Evolutionary conservation across 352 stramenopile species (phyloP).

Genomic region (Halophytophthora batemanensis): DNA sequence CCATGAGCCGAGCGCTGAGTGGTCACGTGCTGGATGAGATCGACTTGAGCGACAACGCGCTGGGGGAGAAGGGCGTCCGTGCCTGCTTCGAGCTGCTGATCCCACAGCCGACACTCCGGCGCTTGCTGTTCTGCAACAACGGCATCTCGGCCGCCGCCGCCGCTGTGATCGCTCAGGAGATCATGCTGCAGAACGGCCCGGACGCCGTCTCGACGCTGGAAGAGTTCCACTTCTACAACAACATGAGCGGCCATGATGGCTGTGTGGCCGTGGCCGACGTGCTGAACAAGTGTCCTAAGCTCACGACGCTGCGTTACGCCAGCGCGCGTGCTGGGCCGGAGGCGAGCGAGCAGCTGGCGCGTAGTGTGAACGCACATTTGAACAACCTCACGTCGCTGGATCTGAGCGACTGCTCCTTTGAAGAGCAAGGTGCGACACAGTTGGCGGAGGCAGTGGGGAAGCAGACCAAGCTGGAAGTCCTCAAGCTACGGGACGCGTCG

Average conservation of each 20-base stretch:
- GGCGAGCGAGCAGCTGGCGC: constrained; percentile 48
- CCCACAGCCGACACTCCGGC: constrained; percentile 54
- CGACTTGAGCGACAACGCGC: constrained; percentile 80
- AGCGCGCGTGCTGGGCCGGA: constrained; percentile 58
- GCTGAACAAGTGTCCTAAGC: constrained; percentile 40
- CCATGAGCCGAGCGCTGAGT: constrained; percentile 73
- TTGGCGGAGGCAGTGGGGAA: constrained; percentile 69
- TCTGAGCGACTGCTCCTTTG: constrained; percentile 91
- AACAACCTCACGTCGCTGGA: constrained; percentile 76
- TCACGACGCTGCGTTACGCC: constrained; percentile 62
- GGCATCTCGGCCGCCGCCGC: constrained; percentile 69
- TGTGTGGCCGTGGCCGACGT: constrained; percentile 56
- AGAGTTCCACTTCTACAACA: constrained; percentile 86
- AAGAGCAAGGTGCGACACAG: constrained; percentile 59
- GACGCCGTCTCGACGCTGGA: constrained; percentile 44
- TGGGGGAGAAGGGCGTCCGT: constrained; percentile 73
- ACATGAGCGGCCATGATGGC: constrained; percentile 80
- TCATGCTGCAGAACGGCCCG: constrained; percentile 61
- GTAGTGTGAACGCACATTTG: constrained; percentile 45
- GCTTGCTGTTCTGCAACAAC: constrained; percentile 76
- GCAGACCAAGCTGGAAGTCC: constrained; percentile 62
- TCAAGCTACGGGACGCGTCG: constrained; percentile 90
- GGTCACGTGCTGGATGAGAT: constrained; percentile 81
- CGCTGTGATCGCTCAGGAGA: constrained; percentile 58
- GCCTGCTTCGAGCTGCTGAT: constrained; percentile 76